phyloP scores from a whole-genome alignment of 1,139 yeast genomes.

The Pneumocystis carinii region DNA sequence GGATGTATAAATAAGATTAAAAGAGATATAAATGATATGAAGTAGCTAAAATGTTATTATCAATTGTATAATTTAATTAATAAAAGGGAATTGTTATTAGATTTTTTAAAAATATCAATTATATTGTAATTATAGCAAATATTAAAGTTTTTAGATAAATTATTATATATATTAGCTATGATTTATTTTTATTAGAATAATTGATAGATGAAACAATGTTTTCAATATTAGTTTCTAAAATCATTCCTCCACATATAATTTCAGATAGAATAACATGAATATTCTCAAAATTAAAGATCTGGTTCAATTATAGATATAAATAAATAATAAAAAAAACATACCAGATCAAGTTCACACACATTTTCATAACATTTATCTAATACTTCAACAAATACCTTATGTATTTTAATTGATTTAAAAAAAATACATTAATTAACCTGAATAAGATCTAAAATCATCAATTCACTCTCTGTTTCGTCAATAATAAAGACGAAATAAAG shows the following conservation, averaged over 20 bases:
- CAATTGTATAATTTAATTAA: too few species aligned
- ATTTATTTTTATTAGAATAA: slow-evolving; percentile 23
- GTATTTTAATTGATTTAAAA: not conserved
- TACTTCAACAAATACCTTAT: slow-evolving; percentile 65
- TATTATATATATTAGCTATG: not conserved
- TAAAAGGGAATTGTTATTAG: too few species aligned
- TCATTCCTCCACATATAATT: slow-evolving; percentile 96
- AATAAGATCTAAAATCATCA: slow-evolving; percentile 82
- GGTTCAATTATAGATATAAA: slow-evolving; percentile 26
- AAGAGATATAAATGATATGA: too few species aligned
- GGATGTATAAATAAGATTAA: too few species aligned
- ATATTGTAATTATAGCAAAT: too few species aligned
- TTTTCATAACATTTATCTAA: slow-evolving; percentile 82
- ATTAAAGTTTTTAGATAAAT: too few species aligned
- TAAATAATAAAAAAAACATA: slow-evolving; percentile 62
- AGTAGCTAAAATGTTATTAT: too few species aligned
- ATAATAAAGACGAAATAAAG: slow-evolving; percentile 87
- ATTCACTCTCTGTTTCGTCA: slow-evolving; percentile 87
- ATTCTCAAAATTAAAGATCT: slow-evolving; percentile 70
- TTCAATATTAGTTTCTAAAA: slow-evolving; percentile 77
- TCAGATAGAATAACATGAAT: slow-evolving; percentile 74
- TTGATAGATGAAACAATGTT: slow-evolving; percentile 60
- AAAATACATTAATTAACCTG: slow-evolving; percentile 34
- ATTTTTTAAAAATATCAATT: too few species aligned
- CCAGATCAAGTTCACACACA: slow-evolving; percentile 88